These are phyloP conservation scores for Dictyostelium firmibasis DNA, from an alignment of 78 protist species.

Conservation along the genomic window DNA sequence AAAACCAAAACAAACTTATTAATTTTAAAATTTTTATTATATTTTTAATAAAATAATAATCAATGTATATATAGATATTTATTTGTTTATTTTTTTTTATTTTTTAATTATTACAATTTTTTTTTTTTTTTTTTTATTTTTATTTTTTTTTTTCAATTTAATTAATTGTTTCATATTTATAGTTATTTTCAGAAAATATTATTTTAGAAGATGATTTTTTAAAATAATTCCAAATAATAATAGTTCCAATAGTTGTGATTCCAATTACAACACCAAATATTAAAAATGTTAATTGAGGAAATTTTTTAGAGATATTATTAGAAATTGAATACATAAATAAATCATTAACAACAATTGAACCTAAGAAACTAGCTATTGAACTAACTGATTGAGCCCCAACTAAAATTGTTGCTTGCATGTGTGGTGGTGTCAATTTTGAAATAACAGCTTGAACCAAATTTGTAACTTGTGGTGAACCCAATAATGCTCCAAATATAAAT, in stretches of 20 bases:
- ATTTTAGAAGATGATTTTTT: neutral
- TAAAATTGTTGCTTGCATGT: conserved; percentile 10
- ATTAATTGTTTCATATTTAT: no score
- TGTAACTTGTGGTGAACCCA: neutral
- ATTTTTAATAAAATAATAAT: neutral
- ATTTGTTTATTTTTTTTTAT: no score
- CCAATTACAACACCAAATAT: neutral
- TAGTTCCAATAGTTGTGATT: neutral
- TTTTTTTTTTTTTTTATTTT: no score
- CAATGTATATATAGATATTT: no score
- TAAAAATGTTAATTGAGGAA: neutral
- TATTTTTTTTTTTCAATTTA: no score
- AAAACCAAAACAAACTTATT: neutral
- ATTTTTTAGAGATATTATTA: neutral
- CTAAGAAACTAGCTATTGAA: neutral
- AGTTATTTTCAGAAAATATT: no score
- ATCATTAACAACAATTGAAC: neutral
- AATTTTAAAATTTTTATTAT: neutral
- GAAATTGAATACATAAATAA: conserved; percentile 13
- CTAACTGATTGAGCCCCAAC: neutral
- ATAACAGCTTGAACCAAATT: conserved; percentile 17
- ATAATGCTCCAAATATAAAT: neutral
- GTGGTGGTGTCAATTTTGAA: neutral
- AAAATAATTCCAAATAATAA: neutral
- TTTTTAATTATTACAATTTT: no score